Percentiles rank a stretch among this genome's conserved stretches.
phyloP scores from a whole-genome alignment of 345 rosid species.

The Syzygium aromaticum region DNA sequence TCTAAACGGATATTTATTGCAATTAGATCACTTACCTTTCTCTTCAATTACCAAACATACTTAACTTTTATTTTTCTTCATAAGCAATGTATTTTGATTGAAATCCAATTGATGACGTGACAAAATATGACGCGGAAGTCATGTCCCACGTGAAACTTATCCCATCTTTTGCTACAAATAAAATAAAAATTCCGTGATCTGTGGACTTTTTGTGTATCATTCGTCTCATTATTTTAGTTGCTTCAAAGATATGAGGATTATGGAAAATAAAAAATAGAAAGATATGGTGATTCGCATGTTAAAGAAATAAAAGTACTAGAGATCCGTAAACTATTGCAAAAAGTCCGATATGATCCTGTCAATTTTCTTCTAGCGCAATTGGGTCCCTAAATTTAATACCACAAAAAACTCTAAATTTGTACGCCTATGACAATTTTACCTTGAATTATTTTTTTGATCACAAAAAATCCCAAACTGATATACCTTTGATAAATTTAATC shows the following conservation, averaged over 20 bases:
- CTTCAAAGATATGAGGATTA: too few species aligned
- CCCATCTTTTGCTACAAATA: neutral
- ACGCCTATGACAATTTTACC: too few species aligned
- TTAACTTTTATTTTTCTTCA: neutral
- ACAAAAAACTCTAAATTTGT: too few species aligned
- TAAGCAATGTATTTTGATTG: neutral
- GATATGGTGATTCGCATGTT: neutral
- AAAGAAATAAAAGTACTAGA: too few species aligned
- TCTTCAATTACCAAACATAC: neutral
- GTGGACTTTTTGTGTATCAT: neutral
- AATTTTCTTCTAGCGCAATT: neutral
- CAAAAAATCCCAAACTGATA: too few species aligned
- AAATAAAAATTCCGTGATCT: too few species aligned
- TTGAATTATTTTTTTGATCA: too few species aligned
- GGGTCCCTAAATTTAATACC: neutral
- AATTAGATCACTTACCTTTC: too few species aligned
- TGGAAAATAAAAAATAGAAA: neutral
- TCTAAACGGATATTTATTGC: neutral
- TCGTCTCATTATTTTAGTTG: neutral
- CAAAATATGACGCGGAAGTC: neutral
- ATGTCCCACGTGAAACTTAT: neutral
- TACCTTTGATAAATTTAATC: too few species aligned
- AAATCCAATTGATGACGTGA: neutral
- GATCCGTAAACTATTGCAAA: too few species aligned
- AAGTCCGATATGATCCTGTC: too few species aligned